Conservation (phyloP, 148 eudicot species). For the Camellia lanceoleosa region DNA sequence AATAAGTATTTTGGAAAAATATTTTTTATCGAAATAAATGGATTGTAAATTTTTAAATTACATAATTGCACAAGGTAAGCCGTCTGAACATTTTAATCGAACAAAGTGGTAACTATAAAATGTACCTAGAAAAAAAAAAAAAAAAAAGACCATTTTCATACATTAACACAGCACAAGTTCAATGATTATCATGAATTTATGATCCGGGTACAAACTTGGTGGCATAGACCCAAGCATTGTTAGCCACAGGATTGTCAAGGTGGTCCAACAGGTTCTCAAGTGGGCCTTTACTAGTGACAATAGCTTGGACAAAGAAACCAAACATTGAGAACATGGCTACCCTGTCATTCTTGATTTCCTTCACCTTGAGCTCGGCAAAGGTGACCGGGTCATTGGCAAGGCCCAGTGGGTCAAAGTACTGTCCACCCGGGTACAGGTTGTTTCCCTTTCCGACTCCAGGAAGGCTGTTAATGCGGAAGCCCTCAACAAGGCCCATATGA, state of each 20-base stretch:
- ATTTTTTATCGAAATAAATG: too few species aligned
- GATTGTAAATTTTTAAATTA: too few species aligned
- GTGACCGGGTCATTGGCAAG: slow-evolving; percentile 78
- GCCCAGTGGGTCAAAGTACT: slow-evolving; percentile 76
- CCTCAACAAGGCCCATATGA: slow-evolving; percentile 79
- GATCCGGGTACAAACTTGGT: slow-evolving; percentile 77
- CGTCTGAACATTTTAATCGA: neutral
- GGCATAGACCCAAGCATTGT: slow-evolving; percentile 92
- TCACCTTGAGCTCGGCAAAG: slow-evolving; percentile 82
- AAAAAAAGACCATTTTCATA: too few species aligned
- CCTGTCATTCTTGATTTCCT: slow-evolving; percentile 83
- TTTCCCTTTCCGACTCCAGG: slow-evolving; percentile 83
- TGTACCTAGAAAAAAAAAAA: too few species aligned
- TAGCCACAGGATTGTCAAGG: slow-evolving; percentile 81
- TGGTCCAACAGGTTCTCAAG: slow-evolving; percentile 79
- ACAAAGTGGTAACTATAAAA: neutral
- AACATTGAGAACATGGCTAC: slow-evolving; percentile 91
- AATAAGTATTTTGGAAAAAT: too few species aligned
- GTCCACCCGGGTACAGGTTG: slow-evolving; percentile 76
- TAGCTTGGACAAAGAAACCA: slow-evolving; percentile 85
- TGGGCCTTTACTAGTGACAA: slow-evolving; percentile 81
- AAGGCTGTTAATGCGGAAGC: slow-evolving; percentile 72
- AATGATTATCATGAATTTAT: slow-evolving; percentile 20
- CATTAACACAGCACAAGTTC: neutral
- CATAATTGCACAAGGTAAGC: neutral